Evolutionary conservation across 306 rosid genomes (phyloP).

Genomic region (Rubus parviflorus): DNA sequence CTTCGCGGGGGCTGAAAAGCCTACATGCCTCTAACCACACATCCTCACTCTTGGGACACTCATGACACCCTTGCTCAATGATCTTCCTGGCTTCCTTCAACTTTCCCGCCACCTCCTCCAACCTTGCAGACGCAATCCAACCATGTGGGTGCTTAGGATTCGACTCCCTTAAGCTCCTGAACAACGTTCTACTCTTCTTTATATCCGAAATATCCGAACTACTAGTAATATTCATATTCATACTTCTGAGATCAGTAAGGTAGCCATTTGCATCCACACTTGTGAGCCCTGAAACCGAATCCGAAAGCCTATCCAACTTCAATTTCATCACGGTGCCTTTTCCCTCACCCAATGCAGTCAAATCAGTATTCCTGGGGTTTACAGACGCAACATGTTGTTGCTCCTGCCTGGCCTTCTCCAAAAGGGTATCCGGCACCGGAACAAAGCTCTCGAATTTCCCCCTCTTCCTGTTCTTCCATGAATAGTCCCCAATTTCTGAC

Average conservation of each 20-base stretch:
- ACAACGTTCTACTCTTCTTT: constrained; percentile 64
- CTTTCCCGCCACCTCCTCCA: constrained; percentile 84
- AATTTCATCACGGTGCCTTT: constrained; percentile 70
- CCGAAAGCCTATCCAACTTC: constrained; percentile 71
- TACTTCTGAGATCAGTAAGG: constrained; percentile 64
- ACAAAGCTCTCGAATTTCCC: constrained; percentile 79
- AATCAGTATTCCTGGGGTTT: constrained; percentile 81
- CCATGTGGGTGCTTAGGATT: constrained; percentile 83
- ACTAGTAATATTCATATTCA: constrained; percentile 81
- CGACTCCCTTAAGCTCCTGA: constrained; percentile 72
- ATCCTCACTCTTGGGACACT: constrained; percentile 79
- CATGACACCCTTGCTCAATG: constrained; percentile 74
- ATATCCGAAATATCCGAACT: constrained; percentile 78
- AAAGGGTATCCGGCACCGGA: constrained; percentile 76
- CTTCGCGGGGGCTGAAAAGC: constrained; percentile 69
- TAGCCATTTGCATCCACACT: constrained; percentile 75
- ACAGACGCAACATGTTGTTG: constrained; percentile 68
- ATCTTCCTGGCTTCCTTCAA: constrained; percentile 69
- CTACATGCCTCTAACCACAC: constrained; percentile 89
- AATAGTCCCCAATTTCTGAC: constrained; percentile 78
- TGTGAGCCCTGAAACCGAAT: constrained; percentile 70
- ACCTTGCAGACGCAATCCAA: constrained; percentile 82
- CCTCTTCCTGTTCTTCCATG: constrained; percentile 69
- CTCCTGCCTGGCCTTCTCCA: constrained; percentile 84
- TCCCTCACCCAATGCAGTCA: constrained; percentile 85